Percentiles rank a stretch among this genome's conserved stretches.
These are phyloP conservation scores for Boletus edulis DNA, from an alignment of 768 basidiomycete genomes.

Conservation along the genomic window DNA sequence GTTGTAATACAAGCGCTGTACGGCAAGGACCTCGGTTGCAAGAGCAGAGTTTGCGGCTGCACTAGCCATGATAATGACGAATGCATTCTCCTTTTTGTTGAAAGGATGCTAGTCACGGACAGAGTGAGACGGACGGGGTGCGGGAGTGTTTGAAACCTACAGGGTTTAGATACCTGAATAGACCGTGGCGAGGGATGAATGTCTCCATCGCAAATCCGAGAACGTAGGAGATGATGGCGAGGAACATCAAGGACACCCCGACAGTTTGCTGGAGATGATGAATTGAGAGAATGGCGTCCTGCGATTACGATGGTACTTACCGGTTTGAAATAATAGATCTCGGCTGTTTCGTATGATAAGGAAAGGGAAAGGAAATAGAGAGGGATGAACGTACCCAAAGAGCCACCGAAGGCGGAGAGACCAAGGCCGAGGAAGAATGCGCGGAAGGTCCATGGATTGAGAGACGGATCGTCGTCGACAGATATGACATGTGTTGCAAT, in stretches of 20 bases:
- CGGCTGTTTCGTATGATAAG: constrained; percentile 32
- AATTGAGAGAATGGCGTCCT: not conserved
- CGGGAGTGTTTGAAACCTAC: constrained; percentile 9
- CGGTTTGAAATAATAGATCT: constrained; percentile 63
- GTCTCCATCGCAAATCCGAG: constrained; percentile 49
- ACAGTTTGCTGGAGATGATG: constrained; percentile 44
- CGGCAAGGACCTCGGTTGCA: constrained; percentile 52
- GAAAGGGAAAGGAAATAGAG: not conserved
- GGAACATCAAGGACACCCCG: constrained; percentile 50
- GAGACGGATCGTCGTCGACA: constrained; percentile 32
- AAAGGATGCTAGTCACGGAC: constrained; percentile 42
- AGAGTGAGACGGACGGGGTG: not conserved
- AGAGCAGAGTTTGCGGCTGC: constrained; percentile 55
- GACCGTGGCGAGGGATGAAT: constrained; percentile 42
- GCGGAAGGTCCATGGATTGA: constrained; percentile 38
- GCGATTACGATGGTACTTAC: constrained; percentile 21
- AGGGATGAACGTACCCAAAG: constrained; percentile 37
- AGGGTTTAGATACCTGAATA: constrained; percentile 53
- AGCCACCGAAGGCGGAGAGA: constrained; percentile 49
- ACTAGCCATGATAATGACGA: constrained; percentile 55
- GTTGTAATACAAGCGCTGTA: constrained; percentile 54
- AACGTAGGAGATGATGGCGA: constrained; percentile 49
- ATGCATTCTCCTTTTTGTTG: constrained; percentile 59
- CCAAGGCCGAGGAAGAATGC: constrained; percentile 53
- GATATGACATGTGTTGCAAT: constrained; percentile 47